Percentiles rank a stretch among this genome's conserved stretches.
Evolutionary conservation across 2,329 filamentous ascomycete genomes (phyloP).

Genomic region (Pseudocercospora eumusae): DNA sequence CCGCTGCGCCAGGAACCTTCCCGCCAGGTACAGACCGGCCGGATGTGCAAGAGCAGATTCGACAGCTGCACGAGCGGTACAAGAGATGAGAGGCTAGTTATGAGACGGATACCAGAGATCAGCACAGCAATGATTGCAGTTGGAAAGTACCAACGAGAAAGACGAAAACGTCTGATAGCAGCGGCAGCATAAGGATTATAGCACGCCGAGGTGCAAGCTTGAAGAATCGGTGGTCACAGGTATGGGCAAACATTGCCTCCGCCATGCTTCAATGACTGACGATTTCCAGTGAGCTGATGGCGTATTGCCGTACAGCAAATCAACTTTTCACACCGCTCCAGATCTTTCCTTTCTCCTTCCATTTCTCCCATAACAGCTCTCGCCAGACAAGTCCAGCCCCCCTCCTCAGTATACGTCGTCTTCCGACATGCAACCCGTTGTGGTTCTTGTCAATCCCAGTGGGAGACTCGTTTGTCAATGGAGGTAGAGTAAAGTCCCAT

Average conservation of each 20-base stretch:
- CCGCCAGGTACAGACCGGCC: constrained; percentile 52
- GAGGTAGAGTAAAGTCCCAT: constrained; percentile 13
- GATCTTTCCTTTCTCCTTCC: not conserved
- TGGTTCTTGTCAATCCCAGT: constrained; percentile 6
- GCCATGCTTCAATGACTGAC: not conserved
- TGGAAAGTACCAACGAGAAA: not conserved
- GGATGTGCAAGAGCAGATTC: constrained; percentile 45
- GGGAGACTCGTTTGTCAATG: constrained; percentile 22
- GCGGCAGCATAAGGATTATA: not conserved
- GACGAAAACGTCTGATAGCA: not conserved
- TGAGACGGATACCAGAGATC: too few relatives aligned
- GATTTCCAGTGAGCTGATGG: not conserved
- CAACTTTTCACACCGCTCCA: not conserved
- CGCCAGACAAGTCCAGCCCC: not conserved
- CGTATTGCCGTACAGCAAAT: not conserved
- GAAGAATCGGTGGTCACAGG: not conserved
- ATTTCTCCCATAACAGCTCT: not conserved
- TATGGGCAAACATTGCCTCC: not conserved
- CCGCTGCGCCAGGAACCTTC: constrained; percentile 48
- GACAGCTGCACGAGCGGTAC: constrained; percentile 38
- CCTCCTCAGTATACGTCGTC: constrained; percentile 23
- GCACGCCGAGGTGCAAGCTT: not conserved
- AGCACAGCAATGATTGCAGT: not conserved
- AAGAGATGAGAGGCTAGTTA: constrained; percentile 18
- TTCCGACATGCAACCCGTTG: constrained; percentile 9